Evolutionary conservation across 2,329 filamentous ascomycete genomes (phyloP).

Genomic region (Aspergillus sclerotialis): DNA sequence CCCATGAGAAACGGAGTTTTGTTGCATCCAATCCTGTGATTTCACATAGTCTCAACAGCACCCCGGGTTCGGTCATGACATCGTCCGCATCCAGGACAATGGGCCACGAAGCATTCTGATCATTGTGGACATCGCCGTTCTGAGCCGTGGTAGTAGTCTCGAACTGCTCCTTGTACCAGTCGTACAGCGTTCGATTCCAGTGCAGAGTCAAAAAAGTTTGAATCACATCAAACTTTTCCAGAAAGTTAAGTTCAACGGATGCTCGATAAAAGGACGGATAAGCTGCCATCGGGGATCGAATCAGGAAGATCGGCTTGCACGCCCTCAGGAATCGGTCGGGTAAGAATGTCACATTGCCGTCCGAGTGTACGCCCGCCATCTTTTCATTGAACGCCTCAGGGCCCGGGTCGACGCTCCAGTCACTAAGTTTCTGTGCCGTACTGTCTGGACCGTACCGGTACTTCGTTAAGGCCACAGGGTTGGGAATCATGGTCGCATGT

Average conservation of each 20-base stretch:
- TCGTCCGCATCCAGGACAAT: slow-evolving; percentile 22
- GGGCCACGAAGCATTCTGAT: slow-evolving; percentile 5
- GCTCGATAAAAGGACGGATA: neutral
- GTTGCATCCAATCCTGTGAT: slow-evolving; percentile 15
- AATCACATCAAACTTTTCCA: neutral
- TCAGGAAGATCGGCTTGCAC: neutral
- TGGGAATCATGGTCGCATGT: neutral
- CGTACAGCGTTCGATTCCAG: slow-evolving; percentile 16
- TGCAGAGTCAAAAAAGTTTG: slow-evolving; percentile 6
- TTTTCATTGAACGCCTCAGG: neutral
- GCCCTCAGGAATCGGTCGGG: neutral
- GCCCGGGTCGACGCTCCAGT: neutral
- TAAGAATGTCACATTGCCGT: neutral
- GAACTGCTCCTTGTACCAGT: slow-evolving; percentile 13
- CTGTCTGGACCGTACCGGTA: neutral
- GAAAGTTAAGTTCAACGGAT: neutral
- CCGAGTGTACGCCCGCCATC: neutral
- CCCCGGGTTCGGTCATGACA: slow-evolving; percentile 14
- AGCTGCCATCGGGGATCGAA: neutral
- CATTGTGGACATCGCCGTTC: neutral
- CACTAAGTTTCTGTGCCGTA: neutral
- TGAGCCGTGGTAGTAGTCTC: neutral
- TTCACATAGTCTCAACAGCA: slow-evolving; percentile 11
- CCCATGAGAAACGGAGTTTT: slow-evolving; percentile 13
- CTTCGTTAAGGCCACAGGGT: neutral